Base-by-base conservation (phyloP, 148 eudicot species). In the Cornus suecica region DNA sequence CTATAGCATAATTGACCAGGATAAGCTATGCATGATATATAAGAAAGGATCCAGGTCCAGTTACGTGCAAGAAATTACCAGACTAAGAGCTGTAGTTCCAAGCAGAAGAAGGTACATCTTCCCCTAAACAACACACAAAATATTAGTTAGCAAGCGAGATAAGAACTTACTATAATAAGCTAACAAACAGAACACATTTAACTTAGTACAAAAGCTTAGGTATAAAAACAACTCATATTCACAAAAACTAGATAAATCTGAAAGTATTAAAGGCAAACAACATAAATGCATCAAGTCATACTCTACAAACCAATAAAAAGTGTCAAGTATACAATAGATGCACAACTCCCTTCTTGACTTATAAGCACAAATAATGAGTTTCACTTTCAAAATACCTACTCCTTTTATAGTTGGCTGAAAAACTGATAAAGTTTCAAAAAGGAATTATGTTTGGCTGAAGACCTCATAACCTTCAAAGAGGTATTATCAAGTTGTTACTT, bases 21-120 rank as follows among this genome's bases (percentile, higher is more conserved):
- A 51, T 51, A 61, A 72, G 8, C 34, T 25, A 60, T 34, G 5
- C 9, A 41, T 4, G n/a, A 30, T 26, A 15, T 68, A 67, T 9
- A n/a, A 45, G 4, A 22, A 65, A 68, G 60, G 70, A 22, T 31
- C 8, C 52, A 76, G 34, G 63, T 68, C 61, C 13, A 52, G 22
- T 78, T 52, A 54, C 11, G 10, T 25, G 24, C 24, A 32, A 70
- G 20, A 73, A 72, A 90, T 84, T 84, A 93, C 99, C 89, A 95
- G 88, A 76, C 99, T 95, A 15, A 95, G 85, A 52, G 99, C 99
- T 76, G 99, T 95, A 30, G 99, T 95, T 76, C 99, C 99, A 52
- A 95, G 94, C 66, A 95, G 97, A 66, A 95, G 91, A 71, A 95
- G 92, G 77, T 95, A 95, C 97, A 95, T 90, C 76, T 91, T 95